Evolutionary conservation across 23 red algal genomes (phyloP), one percentile per base, ranked within the genome.

Genomic region (Porphyridium purpureum): DNA sequence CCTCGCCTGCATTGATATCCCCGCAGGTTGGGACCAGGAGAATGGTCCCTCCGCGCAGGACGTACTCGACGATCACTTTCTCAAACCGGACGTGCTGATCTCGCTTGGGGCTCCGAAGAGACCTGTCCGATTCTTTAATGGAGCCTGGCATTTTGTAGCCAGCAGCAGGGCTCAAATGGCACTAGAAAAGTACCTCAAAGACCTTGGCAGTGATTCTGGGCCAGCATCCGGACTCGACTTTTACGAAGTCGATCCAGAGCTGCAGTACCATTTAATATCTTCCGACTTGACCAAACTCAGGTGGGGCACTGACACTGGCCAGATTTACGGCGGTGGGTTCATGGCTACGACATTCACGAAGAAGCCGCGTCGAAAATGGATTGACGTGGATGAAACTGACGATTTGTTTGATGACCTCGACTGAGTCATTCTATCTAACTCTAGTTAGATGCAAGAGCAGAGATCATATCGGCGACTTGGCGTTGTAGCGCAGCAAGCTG

Each of bases 371-470:
- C 50, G 67, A 17, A 22, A 66, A 25, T 92, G 83, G 83, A 65
- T 92, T 21, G 64, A 80, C 54, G 52, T 57, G 46, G 83, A 92
- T 46, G 64, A 77, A 3, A 47, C 61, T 14, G 42, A 31, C 34
- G 82, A 88, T 38, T 60, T 78, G 1, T 88, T 70, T 70, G 82
- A 88, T 69, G 82, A 88, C 41, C 53, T 88, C 53, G 82, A 82
- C 29, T 82, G 54, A 67, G 2, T 21, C 26, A 11, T n/a, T n/a
- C n/a, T n/a, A n/a, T n/a, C n/a, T n/a, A n/a, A n/a, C n/a, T n/a
- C n/a, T n/a, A n/a, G n/a, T n/a, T n/a, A n/a, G n/a, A n/a, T n/a
- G n/a, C n/a, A n/a, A n/a, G n/a, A n/a, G n/a, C n/a, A n/a, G n/a
- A n/a, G n/a, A n/a, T n/a, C n/a, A n/a, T n/a, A n/a, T n/a, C n/a